A percentile compares a stretch with the other conserved stretches of the same genome.
Conservation (phyloP, 1,284 basidiomycete genomes). For the Athelia sp. region DNA sequence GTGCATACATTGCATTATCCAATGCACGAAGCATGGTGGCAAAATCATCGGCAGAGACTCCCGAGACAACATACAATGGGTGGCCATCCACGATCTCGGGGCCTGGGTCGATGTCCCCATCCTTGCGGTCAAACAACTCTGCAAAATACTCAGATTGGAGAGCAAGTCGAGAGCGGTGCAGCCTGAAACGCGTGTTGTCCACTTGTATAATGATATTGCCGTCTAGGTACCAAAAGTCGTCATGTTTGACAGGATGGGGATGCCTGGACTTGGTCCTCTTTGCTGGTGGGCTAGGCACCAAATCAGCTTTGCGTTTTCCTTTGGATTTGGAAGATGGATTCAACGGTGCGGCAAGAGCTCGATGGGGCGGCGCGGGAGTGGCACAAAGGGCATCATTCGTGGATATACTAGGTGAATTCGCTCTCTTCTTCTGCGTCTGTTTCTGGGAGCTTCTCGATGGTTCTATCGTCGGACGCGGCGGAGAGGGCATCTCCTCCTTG, state of each 20-base stretch:
- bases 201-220: not conserved
- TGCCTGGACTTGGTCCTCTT: not conserved
- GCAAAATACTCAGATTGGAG: conserved; percentile 29
- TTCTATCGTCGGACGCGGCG: too few species aligned
- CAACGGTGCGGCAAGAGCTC: too few species aligned
- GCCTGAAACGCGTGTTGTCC: conserved; percentile 19
- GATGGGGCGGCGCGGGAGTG: not conserved
- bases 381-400: not conserved
- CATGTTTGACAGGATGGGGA: not conserved
- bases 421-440: too few species aligned
- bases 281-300: not conserved
- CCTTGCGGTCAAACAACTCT: conserved; percentile 17
- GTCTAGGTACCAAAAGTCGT: not conserved
- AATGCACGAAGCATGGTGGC: conserved; percentile 26
- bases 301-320: not conserved
- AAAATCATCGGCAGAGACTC: conserved; percentile 26
- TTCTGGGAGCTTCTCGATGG: too few species aligned
- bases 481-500: too few species aligned
- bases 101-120: conserved; percentile 4
- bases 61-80: conserved; percentile 20
- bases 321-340: not conserved
- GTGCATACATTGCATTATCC: conserved; percentile 30
- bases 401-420: too few species aligned
- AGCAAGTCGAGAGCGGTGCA: conserved; percentile 30
- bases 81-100: conserved; percentile 10